phyloP scores from a whole-genome alignment of 805 yeast species.

The Pichia ethanolica region DNA sequence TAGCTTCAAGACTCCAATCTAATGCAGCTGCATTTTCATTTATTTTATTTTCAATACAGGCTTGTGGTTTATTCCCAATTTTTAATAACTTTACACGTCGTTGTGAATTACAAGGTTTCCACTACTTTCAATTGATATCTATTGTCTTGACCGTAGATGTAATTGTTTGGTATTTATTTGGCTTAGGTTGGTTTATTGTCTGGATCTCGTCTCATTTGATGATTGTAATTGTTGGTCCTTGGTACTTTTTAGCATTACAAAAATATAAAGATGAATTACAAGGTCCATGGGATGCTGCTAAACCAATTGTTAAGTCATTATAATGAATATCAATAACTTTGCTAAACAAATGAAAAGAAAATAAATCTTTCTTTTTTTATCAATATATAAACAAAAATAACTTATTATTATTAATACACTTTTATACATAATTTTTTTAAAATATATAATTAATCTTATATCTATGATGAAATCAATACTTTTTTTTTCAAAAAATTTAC shows the following conservation, averaged over 20 bases:
- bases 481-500: too few species aligned
- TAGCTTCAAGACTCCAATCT: conserved; percentile 78
- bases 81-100: conserved; percentile 55
- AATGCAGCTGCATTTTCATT: conserved; percentile 79
- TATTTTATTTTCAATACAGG: conserved; percentile 62
- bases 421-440: not conserved
- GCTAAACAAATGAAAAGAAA: too few species aligned
- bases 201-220: conserved; percentile 46
- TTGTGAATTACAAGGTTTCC: conserved; percentile 25
- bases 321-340: not conserved
- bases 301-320: conserved; percentile 46
- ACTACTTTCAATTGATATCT: conserved; percentile 26
- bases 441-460: too few species aligned
- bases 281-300: conserved; percentile 92
- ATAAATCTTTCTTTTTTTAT: too few species aligned
- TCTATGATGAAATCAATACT: too few species aligned
- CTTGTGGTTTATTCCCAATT: conserved; percentile 65
- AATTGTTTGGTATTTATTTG: conserved; percentile 33
- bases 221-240: conserved; percentile 55
- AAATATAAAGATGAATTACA: conserved; percentile 77
- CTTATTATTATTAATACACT: not conserved
- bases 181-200: conserved; percentile 32
- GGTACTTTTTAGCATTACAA: conserved; percentile 63
- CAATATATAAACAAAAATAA: too few species aligned
- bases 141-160: conserved; percentile 27